A percentile compares a stretch with the other conserved stretches of the same genome.
These are phyloP conservation scores for Cryptococcus wingfieldii DNA, from an alignment of 1,284 basidiomycete species.

Conservation along the genomic window DNA sequence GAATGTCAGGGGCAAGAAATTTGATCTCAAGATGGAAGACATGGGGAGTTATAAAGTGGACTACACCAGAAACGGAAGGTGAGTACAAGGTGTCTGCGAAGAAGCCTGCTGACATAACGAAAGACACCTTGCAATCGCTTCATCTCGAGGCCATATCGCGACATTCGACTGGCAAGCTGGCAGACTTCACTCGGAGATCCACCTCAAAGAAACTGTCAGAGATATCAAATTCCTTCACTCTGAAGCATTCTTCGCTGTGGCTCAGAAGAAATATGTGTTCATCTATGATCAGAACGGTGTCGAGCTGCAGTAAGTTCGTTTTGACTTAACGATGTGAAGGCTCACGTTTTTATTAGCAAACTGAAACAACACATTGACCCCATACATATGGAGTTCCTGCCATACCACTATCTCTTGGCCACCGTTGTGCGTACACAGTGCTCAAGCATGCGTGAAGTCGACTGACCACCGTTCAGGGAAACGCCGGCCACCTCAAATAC, in stretches of 20 bases:
- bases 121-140: constrained; percentile 79
- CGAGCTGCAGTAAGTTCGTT: constrained; percentile 65
- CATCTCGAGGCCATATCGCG: constrained; percentile 80
- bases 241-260: constrained; percentile 87
- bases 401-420: constrained; percentile 91
- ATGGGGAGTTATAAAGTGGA: constrained; percentile 68
- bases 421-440: constrained; percentile 55
- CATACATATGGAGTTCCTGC: constrained; percentile 84
- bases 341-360: constrained; percentile 39
- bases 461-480: constrained; percentile 55
- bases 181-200: constrained; percentile 79
- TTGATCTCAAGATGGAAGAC: constrained; percentile 71
- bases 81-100: constrained; percentile 33
- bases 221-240: constrained; percentile 96
- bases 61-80: constrained; percentile 89
- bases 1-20: constrained; percentile 68
- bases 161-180: constrained; percentile 94
- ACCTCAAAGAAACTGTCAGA: constrained; percentile 76
- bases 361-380: constrained; percentile 75
- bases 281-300: constrained; percentile 94
- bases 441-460: constrained; percentile 52
- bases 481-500: constrained; percentile 87
- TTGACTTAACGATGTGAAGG: neutral
- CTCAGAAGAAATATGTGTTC: constrained; percentile 93
- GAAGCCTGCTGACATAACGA: neutral